phyloP scores from a whole-genome alignment of 805 yeast genomes.

The Wickerhamomyces tratensis region DNA sequence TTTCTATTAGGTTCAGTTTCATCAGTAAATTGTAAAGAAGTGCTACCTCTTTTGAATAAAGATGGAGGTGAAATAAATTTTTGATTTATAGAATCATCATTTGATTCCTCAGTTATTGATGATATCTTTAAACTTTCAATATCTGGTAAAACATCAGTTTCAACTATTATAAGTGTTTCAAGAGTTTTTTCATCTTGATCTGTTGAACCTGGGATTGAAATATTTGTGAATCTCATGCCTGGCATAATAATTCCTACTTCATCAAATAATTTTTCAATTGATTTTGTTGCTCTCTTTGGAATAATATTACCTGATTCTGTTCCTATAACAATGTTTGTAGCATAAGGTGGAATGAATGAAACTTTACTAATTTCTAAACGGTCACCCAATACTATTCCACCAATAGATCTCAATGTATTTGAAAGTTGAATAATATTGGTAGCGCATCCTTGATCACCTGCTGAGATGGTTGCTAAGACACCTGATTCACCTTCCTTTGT shows the following conservation, averaged over 20 bases:
- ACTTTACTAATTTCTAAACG: slow-evolving; percentile 37
- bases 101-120: slow-evolving; percentile 4
- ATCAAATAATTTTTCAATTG: slow-evolving; percentile 32
- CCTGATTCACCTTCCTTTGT: slow-evolving; percentile 39
- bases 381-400: slow-evolving; percentile 40
- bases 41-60: slow-evolving; percentile 29
- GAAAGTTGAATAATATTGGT: slow-evolving; percentile 38
- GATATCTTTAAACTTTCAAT: slow-evolving; percentile 24
- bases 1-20: slow-evolving; percentile 23
- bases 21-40: slow-evolving; percentile 16
- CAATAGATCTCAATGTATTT: slow-evolving; percentile 30
- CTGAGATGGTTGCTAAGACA: slow-evolving; percentile 30
- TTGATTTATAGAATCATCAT: slow-evolving; percentile 3
- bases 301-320: slow-evolving; percentile 12
- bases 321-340: slow-evolving; percentile 26
- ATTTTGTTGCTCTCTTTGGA: slow-evolving; percentile 17
- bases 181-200: slow-evolving; percentile 10
- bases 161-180: slow-evolving; percentile 11
- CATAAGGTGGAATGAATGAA: slow-evolving; percentile 38
- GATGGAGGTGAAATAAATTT: slow-evolving; percentile 36
- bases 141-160: slow-evolving; percentile 28
- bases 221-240: slow-evolving; percentile 30
- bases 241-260: slow-evolving; percentile 57
- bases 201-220: slow-evolving; percentile 9
- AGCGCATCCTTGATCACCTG: slow-evolving; percentile 24